Evolutionary conservation across 345 rosid genomes (phyloP), one percentile per base, ranked within the genome.

Genomic region (Dipteronia dyeriana): DNA sequence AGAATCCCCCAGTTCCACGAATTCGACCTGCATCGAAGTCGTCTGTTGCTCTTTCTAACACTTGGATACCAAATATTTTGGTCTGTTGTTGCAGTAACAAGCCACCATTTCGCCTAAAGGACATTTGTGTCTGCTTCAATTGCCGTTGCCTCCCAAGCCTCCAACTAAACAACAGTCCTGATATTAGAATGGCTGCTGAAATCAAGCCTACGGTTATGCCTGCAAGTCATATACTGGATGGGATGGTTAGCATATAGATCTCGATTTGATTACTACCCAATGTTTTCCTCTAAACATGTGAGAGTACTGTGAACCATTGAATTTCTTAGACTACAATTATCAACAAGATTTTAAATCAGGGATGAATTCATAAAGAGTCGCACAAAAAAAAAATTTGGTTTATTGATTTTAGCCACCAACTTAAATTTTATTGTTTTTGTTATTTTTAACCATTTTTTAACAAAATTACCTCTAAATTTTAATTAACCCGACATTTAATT

Each of bases 81-180:
- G 66, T 72, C 54, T 75, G 79, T 62, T 79, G 78, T 43, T 68
- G 82, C 12, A 79, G 73, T 31, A 82, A 61, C 25, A 79, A 51
- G 5, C 82, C 78, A 1, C 80, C 82, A 41, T 75, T 82, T 66
- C 41, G 39, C 45, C 65, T 79, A 34, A 76, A 76, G 78, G 72
- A 53, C 16, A 19, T 47, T 39, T 79, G 64, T 64, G 60, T 82
- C 17, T 25, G 66, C 45, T 76, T 53, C 26, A 59, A 47, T 56
- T 3, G n/a, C 19, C 68, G 2, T 67, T 13, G 66, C 61, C 47
- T 72, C 66, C 60, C 68, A n/a, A 68, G 38, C 31, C 67, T 53
- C 78, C 51, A 51, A 11, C 16, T 74, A 10, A 66, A 54, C 65
- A 43, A 74, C 62, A 78, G 54, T 22, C 49, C 57, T 22, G 23